Conservation (phyloP, 176 grass and related monocot species). For the Carex kokanica region DNA sequence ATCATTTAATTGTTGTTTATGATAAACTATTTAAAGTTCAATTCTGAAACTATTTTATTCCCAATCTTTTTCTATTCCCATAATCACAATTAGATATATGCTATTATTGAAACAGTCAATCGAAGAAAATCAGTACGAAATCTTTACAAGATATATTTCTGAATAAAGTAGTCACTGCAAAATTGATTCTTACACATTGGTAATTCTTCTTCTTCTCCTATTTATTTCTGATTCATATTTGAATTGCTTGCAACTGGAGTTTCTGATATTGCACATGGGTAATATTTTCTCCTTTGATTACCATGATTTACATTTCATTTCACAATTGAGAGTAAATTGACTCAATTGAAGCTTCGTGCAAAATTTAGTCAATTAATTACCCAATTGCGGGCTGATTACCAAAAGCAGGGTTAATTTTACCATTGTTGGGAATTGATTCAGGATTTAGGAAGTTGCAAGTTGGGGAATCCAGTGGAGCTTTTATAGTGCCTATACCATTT, state of each 20-base stretch:
- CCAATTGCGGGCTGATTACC: background rate
- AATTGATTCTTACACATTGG: too few relatives aligned
- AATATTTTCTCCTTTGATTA: background rate
- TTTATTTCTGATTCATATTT: too few relatives aligned
- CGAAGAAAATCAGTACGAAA: background rate
- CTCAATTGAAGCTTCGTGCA: background rate
- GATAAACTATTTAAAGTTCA: too few relatives aligned
- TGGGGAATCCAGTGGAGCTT: background rate
- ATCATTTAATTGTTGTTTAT: too few relatives aligned
- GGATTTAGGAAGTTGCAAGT: background rate
- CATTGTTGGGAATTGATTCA: background rate
- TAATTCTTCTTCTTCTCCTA: too few relatives aligned
- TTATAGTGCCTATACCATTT: background rate
- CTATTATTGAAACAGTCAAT: background rate
- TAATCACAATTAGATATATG: too few relatives aligned
- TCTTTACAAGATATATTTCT: background rate
- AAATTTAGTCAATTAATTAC: background rate
- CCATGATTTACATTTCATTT: background rate
- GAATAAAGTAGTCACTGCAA: background rate
- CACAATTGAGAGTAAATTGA: background rate
- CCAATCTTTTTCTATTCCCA: too few relatives aligned
- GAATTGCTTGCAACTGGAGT: constrained; percentile 35
- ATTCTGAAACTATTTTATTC: too few relatives aligned
- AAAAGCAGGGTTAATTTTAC: background rate
- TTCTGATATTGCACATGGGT: constrained; percentile 38